phyloP scores from a whole-genome alignment of 2,329 filamentous ascomycete genomes.

The Pseudopyricularia cyperi region DNA sequence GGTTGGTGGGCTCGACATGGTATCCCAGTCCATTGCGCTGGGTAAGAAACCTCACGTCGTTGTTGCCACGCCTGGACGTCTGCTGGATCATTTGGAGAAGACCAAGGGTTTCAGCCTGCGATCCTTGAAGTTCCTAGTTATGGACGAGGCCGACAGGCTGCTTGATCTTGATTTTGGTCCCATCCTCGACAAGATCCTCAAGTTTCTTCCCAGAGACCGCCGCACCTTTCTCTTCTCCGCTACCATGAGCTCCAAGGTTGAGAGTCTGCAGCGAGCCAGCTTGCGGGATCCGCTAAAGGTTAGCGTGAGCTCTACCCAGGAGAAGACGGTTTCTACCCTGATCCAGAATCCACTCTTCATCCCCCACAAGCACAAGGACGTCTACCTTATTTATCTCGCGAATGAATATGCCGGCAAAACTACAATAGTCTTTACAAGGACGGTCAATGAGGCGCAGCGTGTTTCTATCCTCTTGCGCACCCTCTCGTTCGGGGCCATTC shows the following conservation, averaged over 20 bases:
- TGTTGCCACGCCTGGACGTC: conserved; percentile 78
- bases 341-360: conserved; percentile 80
- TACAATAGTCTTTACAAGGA: conserved; percentile 82
- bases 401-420: conserved; percentile 82
- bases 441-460: conserved; percentile 81
- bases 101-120: conserved; percentile 89
- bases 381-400: conserved; percentile 73
- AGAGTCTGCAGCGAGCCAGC: conserved; percentile 80
- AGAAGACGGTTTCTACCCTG: conserved; percentile 83
- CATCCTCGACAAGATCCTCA: conserved; percentile 61
- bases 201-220: conserved; percentile 65
- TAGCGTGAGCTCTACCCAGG: conserved; percentile 68
- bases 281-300: conserved; percentile 75
- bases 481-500: conserved; percentile 81
- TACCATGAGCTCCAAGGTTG: conserved; percentile 88
- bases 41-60: conserved; percentile 94
- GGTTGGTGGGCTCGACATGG: conserved; percentile 93
- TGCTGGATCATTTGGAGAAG: conserved; percentile 89
- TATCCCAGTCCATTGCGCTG: conserved; percentile 76
- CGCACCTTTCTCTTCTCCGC: conserved; percentile 62
- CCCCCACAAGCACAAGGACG: conserved; percentile 77
- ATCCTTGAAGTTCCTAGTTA: conserved; percentile 74
- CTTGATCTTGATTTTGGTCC: conserved; percentile 42
- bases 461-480: conserved; percentile 70
- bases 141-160: conserved; percentile 88